Conservation (phyloP, 2,329 filamentous ascomycete genomes). For the Botryosphaeria dothidea region DNA sequence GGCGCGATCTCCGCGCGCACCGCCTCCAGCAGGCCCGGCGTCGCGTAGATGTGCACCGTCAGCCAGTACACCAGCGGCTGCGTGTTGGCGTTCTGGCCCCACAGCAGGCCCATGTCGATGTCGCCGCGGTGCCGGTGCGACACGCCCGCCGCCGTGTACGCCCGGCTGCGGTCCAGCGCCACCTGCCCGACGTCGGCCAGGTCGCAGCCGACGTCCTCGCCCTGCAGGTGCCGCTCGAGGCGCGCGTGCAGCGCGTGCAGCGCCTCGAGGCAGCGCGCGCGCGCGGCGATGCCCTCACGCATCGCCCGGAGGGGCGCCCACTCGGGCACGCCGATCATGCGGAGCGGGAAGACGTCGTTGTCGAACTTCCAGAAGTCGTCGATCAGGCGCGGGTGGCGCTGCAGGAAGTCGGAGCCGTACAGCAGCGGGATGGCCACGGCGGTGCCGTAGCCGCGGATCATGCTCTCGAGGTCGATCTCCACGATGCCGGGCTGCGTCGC, state of each 20-base stretch:
- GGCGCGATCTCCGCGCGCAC: slow-evolving; percentile 39
- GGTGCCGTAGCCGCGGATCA: slow-evolving; percentile 20
- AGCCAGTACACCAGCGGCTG: slow-evolving; percentile 45
- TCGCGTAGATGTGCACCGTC: slow-evolving; percentile 33
- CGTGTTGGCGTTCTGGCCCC: slow-evolving; percentile 57
- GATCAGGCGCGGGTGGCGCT: slow-evolving; percentile 53
- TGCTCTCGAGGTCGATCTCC: slow-evolving; percentile 14
- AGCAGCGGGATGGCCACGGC: slow-evolving; percentile 19
- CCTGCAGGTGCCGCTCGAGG: slow-evolving; percentile 24
- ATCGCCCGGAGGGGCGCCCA: slow-evolving; percentile 54
- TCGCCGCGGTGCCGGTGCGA: slow-evolving; percentile 30
- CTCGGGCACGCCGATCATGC: slow-evolving; percentile 51
- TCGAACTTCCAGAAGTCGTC: slow-evolving; percentile 57
- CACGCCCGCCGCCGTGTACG: slow-evolving; percentile 32
- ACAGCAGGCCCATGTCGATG: slow-evolving; percentile 47
- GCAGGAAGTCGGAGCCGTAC: slow-evolving; percentile 52
- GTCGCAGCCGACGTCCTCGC: slow-evolving; percentile 35
- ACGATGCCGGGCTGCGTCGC: not conserved
- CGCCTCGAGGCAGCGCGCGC: slow-evolving; percentile 28
- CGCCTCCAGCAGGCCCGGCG: slow-evolving; percentile 24
- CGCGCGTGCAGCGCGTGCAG: slow-evolving; percentile 33
- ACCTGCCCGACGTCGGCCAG: slow-evolving; percentile 37
- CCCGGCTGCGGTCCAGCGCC: slow-evolving; percentile 32
- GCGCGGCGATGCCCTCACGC: slow-evolving; percentile 47
- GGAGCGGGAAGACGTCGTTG: slow-evolving; percentile 50